Evolutionary conservation across 768 basidiomycete species (phyloP).

Genomic region (Psilocybe subaeruginosa): DNA sequence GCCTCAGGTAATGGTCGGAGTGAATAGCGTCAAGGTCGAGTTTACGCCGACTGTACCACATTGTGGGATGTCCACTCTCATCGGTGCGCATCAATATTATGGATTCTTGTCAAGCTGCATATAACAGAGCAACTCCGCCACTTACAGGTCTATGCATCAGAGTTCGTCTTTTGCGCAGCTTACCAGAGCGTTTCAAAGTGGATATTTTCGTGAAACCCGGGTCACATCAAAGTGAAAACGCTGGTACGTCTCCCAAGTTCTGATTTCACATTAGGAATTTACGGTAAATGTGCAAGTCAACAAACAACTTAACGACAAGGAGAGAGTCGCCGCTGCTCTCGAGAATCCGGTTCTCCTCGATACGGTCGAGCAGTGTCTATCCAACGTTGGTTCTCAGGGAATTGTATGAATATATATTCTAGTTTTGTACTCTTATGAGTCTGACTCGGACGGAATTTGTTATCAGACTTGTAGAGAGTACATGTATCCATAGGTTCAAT

Average conservation of each 20-base stretch:
- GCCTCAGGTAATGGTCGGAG: conserved; percentile 67
- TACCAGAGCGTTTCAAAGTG: conserved; percentile 92
- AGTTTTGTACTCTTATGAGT: conserved; percentile 7
- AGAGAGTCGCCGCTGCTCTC: conserved; percentile 94
- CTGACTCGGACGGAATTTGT: neutral
- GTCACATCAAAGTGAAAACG: conserved; percentile 93
- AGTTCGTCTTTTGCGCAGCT: conserved; percentile 84
- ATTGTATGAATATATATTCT: conserved; percentile 7
- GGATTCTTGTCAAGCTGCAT: conserved; percentile 4
- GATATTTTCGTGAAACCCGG: conserved; percentile 93
- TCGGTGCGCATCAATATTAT: conserved; percentile 56
- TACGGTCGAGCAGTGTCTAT: conserved; percentile 75
- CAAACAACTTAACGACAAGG: conserved; percentile 99
- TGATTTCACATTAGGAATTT: neutral
- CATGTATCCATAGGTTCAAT: conserved; percentile 17
- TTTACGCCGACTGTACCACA: conserved; percentile 98
- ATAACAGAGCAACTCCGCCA: neutral
- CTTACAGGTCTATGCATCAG: conserved; percentile 88
- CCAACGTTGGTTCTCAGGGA: conserved; percentile 31
- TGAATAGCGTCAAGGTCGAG: conserved; percentile 81
- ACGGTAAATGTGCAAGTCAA: conserved; percentile 66
- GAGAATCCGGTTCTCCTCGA: conserved; percentile 88
- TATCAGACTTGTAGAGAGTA: neutral
- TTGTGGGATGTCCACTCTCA: conserved; percentile 96
- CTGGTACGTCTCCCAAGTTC: conserved; percentile 53